Base-by-base conservation (phyloP, 2,329 filamentous ascomycete genomes). In the Ceratocystiopsis minuta region DNA sequence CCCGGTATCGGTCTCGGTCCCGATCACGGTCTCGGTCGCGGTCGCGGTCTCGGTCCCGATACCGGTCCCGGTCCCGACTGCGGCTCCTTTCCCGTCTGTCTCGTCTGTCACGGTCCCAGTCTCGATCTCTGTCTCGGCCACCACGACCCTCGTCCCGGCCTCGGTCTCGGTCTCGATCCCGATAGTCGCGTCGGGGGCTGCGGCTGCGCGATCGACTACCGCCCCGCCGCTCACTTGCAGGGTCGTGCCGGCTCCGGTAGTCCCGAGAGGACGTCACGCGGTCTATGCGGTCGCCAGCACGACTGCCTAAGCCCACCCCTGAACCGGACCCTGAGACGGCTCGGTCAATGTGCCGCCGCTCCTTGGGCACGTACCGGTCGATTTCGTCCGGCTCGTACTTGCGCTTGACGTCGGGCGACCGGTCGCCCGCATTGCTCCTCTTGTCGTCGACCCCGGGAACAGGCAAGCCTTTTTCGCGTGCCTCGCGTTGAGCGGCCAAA, bases 401-500 rank as follows among this genome's bases (percentile, higher is more conserved):
- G 41, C 60, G 56, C 52, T 61, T 64, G 14, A 57, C 44, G 24
- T 66, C 63, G 0, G 62, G 62, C 9, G 62, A 65, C 16, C 59
- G 56, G 18, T 68, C 66, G 16, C 61, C 32, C 4, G 13, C 24
- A 6, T 56, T 53, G 40, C 57, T 55, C 34, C 58, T 61, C 47
- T 62, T 65, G 48, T 72, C 70, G 41, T 72, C 67, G n/a, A 72
- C 59, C n/a, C 70, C 68, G 0, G 70, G 70, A 16, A 73, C 57
- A 1, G 71, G 70, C 35, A 74, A 54, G 10, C 72, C 72, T 52
- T 76, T 76, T 38, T 66, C 65, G 28, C 69, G 64, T 31, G 73
- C 72, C 49, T 76, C 72, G 46, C 70, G 68, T 49, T 75, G 71
- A 3, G 71, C 72, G 7, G 72, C 72, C 34, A 77, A 59, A 49